phyloP scores from a whole-genome alignment of 768 basidiomycete genomes.

The Trametes gibbosa region DNA sequence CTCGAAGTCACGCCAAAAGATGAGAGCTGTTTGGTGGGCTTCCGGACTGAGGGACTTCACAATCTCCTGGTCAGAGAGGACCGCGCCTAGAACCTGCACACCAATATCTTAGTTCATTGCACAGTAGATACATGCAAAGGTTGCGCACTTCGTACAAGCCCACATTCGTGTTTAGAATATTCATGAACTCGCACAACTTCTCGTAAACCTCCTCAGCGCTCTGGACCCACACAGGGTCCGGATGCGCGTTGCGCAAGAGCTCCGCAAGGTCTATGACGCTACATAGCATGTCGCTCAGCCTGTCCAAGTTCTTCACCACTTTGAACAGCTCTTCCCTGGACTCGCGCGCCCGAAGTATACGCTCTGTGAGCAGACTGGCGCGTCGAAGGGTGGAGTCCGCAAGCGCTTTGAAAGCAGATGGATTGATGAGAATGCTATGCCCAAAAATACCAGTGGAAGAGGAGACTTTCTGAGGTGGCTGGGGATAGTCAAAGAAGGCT shows the following conservation, averaged over 20 bases:
- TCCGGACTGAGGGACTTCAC: slow-evolving; percentile 66
- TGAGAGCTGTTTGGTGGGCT: slow-evolving; percentile 83
- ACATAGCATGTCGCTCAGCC: slow-evolving; percentile 94
- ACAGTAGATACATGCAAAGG: background rate
- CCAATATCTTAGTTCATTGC: background rate
- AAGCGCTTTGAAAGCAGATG: slow-evolving; percentile 65
- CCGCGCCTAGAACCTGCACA: slow-evolving; percentile 62
- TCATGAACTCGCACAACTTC: slow-evolving; percentile 95
- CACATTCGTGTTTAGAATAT: slow-evolving; percentile 90
- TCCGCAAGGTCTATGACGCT: slow-evolving; percentile 97
- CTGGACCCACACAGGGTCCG: slow-evolving; percentile 78
- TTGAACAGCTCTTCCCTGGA: slow-evolving; percentile 72
- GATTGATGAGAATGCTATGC: slow-evolving; percentile 68
- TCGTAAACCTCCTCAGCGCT: slow-evolving; percentile 89
- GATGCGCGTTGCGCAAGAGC: slow-evolving; percentile 89
- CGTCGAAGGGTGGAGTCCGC: slow-evolving; percentile 78
- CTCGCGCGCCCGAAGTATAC: slow-evolving; percentile 73
- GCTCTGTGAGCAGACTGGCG: slow-evolving; percentile 78
- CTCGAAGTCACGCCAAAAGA: slow-evolving; percentile 96
- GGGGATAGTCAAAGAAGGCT: slow-evolving; percentile 69
- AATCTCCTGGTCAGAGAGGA: slow-evolving; percentile 66
- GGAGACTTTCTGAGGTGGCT: slow-evolving; percentile 36
- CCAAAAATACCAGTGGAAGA: slow-evolving; percentile 80
- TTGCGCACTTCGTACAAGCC: slow-evolving; percentile 81
- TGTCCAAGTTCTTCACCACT: slow-evolving; percentile 94